phyloP scores from a whole-genome alignment of 768 basidiomycete genomes.

The Leccinum disarticulatum region DNA sequence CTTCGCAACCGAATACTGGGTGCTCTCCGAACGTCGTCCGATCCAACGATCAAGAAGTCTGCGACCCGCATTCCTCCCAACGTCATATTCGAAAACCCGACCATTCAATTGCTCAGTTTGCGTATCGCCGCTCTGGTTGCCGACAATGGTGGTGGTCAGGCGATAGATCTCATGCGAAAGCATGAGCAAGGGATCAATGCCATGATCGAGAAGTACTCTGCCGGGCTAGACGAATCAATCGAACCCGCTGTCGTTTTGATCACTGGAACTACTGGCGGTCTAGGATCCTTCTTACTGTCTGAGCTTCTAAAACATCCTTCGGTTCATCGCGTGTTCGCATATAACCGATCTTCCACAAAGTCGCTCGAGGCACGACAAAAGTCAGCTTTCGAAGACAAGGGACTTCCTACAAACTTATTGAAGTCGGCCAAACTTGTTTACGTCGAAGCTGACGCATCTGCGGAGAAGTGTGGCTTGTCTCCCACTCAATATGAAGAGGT shows the following conservation, averaged over 20 bases:
- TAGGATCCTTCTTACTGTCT: constrained; percentile 38
- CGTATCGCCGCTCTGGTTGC: constrained; percentile 14
- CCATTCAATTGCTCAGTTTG: constrained; percentile 36
- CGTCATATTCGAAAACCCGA: constrained; percentile 41
- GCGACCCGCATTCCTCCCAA: constrained; percentile 26
- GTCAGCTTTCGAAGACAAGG: constrained; percentile 31
- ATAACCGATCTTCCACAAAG: constrained; percentile 30
- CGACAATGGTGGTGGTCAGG: background rate
- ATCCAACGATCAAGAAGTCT: constrained; percentile 27
- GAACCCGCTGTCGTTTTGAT: constrained; percentile 33
- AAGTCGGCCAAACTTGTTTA: constrained; percentile 33
- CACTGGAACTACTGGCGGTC: constrained; percentile 41
- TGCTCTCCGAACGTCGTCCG: constrained; percentile 32
- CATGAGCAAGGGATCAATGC: constrained; percentile 31
- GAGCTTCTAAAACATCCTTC: constrained; percentile 22
- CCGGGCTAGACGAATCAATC: constrained; percentile 8
- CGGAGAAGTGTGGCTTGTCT: constrained; percentile 32
- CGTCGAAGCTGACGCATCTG: constrained; percentile 34
- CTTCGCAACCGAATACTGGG: constrained; percentile 26
- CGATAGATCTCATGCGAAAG: constrained; percentile 1
- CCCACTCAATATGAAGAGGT: constrained; percentile 20
- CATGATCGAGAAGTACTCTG: constrained; percentile 42
- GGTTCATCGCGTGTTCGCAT: constrained; percentile 34
- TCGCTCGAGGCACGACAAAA: constrained; percentile 27
- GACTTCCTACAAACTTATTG: constrained; percentile 29